A percentile compares a stretch with the other conserved stretches of the same genome.
These are phyloP conservation scores for Poa pratensis DNA, from an alignment of 176 grass and related monocot species.

Conservation along the genomic window DNA sequence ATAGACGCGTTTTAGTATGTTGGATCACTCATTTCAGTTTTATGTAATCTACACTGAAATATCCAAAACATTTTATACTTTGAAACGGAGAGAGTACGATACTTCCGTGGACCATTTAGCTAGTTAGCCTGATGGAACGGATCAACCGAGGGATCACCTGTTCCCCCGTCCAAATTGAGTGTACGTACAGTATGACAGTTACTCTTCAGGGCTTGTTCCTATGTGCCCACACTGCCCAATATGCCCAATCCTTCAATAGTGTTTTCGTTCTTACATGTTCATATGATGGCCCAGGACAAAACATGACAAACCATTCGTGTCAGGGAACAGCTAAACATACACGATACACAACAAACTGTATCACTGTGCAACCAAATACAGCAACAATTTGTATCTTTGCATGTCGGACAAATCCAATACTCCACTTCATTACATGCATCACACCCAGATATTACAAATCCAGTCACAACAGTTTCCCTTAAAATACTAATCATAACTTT, in stretches of 20 bases:
- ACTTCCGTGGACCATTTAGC: not conserved
- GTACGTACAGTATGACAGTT: not conserved
- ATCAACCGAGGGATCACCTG: not conserved
- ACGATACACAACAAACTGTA: slow-evolving; percentile 32
- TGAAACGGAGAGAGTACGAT: too few relatives aligned
- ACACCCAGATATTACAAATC: slow-evolving; percentile 22
- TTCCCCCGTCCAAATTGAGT: not conserved
- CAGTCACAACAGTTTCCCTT: not conserved
- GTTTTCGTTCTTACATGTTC: slow-evolving; percentile 36
- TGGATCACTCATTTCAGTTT: too few relatives aligned
- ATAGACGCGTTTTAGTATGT: too few relatives aligned
- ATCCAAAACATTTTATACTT: too few relatives aligned
- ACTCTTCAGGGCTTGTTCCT: not conserved
- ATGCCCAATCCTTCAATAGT: slow-evolving; percentile 6
- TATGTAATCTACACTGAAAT: too few relatives aligned
- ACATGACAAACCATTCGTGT: slow-evolving; percentile 42
- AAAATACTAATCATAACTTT: slow-evolving; percentile 4
- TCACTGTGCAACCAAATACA: slow-evolving; percentile 3
- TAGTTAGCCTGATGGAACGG: not conserved
- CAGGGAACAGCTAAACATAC: slow-evolving; percentile 45
- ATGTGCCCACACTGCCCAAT: not conserved
- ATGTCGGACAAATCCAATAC: slow-evolving; percentile 37
- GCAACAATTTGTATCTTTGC: slow-evolving; percentile 33
- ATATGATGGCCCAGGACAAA: slow-evolving; percentile 36
- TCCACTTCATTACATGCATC: not conserved